A percentile compares a stretch with the other conserved stretches of the same genome.
These are phyloP conservation scores for Claviceps sp. DNA, from an alignment of 2,329 filamentous ascomycete genomes.

Conservation along the genomic window DNA sequence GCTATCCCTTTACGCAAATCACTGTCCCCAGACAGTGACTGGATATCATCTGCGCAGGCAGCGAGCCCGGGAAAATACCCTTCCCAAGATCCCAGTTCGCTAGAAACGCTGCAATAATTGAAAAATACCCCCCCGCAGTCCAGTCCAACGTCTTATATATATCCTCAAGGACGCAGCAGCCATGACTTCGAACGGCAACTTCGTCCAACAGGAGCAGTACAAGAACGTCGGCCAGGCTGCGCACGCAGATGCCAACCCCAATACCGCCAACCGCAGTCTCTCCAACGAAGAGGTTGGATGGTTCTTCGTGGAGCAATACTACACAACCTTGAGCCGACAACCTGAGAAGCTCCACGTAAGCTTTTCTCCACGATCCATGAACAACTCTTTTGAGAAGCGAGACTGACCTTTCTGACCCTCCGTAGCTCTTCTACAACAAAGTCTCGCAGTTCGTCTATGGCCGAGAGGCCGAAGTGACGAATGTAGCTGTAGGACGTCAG, in stretches of 20 bases:
- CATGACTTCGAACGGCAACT: conserved; percentile 47
- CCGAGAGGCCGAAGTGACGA: conserved; percentile 75
- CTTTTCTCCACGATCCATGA: conserved; percentile 10
- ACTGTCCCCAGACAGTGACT: background rate
- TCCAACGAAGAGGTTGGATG: conserved; percentile 93
- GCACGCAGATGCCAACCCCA: conserved; percentile 20
- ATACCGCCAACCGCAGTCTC: conserved; percentile 32
- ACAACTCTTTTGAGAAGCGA: background rate
- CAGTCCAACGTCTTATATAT: conserved; percentile 3
- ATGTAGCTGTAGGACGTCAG: conserved; percentile 75
- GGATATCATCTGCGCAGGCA: background rate
- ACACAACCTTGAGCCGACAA: conserved; percentile 88
- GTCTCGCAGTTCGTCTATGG: conserved; percentile 91
- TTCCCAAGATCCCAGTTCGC: background rate
- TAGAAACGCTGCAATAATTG: background rate
- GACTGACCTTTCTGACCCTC: background rate
- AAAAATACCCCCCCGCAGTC: conserved; percentile 1
- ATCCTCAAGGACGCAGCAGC: conserved; percentile 11
- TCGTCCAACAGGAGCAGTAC: conserved; percentile 31
- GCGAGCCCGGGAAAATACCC: background rate
- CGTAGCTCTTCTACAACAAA: conserved; percentile 84
- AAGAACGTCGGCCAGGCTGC: conserved; percentile 26
- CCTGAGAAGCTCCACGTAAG: conserved; percentile 81
- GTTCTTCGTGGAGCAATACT: conserved; percentile 99
- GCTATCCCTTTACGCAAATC: background rate